These are phyloP conservation scores for Psidium friedrichsthalianum DNA, from an alignment of 345 rosid genomes.

Conservation along the genomic window DNA sequence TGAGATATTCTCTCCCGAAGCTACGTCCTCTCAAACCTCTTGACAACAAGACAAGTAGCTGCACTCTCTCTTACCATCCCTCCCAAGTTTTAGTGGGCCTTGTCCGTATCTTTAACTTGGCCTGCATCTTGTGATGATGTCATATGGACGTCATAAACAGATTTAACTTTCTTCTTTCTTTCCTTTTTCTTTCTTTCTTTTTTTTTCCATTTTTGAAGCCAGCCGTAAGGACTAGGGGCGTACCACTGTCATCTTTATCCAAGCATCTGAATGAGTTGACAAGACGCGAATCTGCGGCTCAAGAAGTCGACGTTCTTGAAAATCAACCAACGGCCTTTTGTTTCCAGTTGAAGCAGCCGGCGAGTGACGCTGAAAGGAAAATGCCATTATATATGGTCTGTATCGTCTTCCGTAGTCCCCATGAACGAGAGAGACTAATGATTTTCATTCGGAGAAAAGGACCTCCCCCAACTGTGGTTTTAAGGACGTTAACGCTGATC, in stretches of 20 bases:
- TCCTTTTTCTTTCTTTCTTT: accelerated
- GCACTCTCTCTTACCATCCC: neutral
- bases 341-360: neutral
- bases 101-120: neutral
- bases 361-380: neutral
- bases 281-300: neutral
- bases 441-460: neutral
- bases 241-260: neutral
- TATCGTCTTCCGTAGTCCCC: neutral
- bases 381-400: neutral
- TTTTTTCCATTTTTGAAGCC: too few species aligned
- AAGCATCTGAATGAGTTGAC: neutral
- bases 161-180: neutral
- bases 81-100: neutral
- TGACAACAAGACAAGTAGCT: neutral
- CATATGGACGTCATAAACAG: neutral
- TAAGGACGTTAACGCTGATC: neutral
- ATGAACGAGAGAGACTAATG: neutral
- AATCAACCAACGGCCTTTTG: neutral
- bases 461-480: neutral
- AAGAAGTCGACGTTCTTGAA: neutral
- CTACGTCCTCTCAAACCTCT: neutral
- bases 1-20: neutral
- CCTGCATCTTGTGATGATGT: neutral
- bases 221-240: neutral